Conservation (phyloP, 768 basidiomycete species). For the Russula compacta region DNA sequence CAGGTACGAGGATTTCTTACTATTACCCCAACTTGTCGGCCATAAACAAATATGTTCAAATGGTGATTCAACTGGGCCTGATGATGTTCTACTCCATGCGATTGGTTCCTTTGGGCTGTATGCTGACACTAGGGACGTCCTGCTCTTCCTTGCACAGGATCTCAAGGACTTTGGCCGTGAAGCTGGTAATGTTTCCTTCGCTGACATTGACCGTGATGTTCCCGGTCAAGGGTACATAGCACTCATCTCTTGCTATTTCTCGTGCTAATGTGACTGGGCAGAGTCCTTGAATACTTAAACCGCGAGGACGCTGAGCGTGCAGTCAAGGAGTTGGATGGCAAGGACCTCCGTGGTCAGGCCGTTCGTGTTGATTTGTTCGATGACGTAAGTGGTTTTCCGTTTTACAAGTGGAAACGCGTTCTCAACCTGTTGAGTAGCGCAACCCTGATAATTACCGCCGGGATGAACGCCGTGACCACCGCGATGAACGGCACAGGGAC, state of each 20-base stretch:
- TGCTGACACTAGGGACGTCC: not conserved
- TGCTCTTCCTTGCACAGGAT: slow-evolving; percentile 48
- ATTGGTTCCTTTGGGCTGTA: not conserved
- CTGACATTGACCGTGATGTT: slow-evolving; percentile 84
- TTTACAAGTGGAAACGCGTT: slow-evolving; percentile 3
- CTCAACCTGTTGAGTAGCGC: slow-evolving; percentile 35
- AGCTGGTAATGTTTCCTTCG: slow-evolving; percentile 86
- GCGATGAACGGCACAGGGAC: slow-evolving; percentile 30
- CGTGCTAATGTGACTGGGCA: slow-evolving; percentile 25
- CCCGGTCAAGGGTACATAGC: slow-evolving; percentile 76
- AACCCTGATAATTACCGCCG: slow-evolving; percentile 69
- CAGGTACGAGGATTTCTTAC: slow-evolving; percentile 65
- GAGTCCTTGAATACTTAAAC: slow-evolving; percentile 83
- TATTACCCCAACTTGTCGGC: not conserved
- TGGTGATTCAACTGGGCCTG: not conserved
- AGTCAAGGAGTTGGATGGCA: slow-evolving; percentile 77
- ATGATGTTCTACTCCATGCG: not conserved
- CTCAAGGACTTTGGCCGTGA: slow-evolving; percentile 96
- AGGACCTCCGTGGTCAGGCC: slow-evolving; percentile 75
- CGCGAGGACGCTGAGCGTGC: slow-evolving; percentile 90
- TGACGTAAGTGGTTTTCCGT: slow-evolving; percentile 35
- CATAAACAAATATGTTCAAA: not conserved
- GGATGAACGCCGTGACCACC: slow-evolving; percentile 60
- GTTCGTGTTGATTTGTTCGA: slow-evolving; percentile 66
- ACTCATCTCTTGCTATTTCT: not conserved